These are phyloP conservation scores for Pterulicium gracile DNA, from an alignment of 1,284 basidiomycete genomes.

Conservation along the genomic window DNA sequence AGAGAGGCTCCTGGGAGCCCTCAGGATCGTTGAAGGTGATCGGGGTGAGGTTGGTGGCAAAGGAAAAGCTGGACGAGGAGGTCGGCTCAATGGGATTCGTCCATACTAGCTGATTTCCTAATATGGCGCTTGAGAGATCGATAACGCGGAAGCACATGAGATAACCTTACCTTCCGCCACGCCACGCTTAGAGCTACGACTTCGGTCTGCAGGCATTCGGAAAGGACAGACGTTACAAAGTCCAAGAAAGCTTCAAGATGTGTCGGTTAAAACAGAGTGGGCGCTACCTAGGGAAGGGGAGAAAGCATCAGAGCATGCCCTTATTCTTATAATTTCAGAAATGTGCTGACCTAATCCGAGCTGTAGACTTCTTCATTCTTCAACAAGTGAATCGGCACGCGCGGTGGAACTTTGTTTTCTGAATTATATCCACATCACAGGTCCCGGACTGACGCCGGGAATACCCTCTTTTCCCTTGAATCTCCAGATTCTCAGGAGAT, in stretches of 20 bases:
- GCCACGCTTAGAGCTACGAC: constrained; percentile 32
- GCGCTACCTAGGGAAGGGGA: constrained; percentile 1
- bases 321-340: neutral
- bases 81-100: constrained; percentile 35
- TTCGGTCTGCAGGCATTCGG: constrained; percentile 46
- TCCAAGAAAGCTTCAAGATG: neutral
- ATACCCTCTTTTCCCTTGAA: neutral
- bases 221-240: constrained; percentile 6
- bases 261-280: neutral
- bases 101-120: constrained; percentile 43
- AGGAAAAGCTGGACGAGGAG: constrained; percentile 34
- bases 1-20: constrained; percentile 4
- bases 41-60: constrained; percentile 48
- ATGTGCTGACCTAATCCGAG: neutral
- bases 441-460: neutral
- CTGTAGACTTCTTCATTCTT: neutral
- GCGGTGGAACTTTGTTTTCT: constrained; percentile 1
- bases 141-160: constrained; percentile 8
- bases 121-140: constrained; percentile 12
- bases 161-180: constrained; percentile 29
- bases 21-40: constrained; percentile 50
- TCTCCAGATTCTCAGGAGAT: too few species aligned
- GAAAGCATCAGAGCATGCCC: neutral
- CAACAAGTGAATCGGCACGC: neutral
- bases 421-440: neutral